phyloP scores from a whole-genome alignment of 257 asterid genomes.

The Henckelia pumila region DNA sequence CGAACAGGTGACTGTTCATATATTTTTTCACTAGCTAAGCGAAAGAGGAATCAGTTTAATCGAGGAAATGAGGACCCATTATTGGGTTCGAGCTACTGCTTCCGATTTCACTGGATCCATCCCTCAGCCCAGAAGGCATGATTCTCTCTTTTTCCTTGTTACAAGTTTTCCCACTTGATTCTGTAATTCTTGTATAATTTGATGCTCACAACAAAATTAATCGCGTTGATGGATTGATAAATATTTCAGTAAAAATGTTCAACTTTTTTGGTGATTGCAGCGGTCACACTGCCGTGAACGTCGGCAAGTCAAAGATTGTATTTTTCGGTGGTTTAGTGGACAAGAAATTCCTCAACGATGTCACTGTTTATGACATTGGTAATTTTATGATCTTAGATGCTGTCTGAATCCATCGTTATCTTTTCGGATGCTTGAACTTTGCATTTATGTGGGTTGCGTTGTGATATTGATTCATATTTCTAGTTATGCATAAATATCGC shows the following conservation, averaged over 20 bases:
- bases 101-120: constrained; percentile 73
- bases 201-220: background rate
- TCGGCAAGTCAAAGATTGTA: constrained; percentile 85
- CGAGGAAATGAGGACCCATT: constrained; percentile 59
- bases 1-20: too few relatives aligned
- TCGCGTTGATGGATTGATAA: background rate
- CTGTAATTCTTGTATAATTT: background rate
- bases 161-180: background rate
- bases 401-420: background rate
- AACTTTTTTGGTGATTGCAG: constrained; percentile 38
- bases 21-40: background rate
- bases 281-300: constrained; percentile 87
- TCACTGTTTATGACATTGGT: constrained; percentile 84
- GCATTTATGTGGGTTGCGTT: background rate
- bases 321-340: constrained; percentile 84
- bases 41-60: too few relatives aligned
- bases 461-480: background rate
- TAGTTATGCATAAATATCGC: background rate
- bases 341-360: constrained; percentile 75
- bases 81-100: constrained; percentile 85
- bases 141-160: background rate
- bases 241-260: background rate
- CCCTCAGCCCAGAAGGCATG: constrained; percentile 82
- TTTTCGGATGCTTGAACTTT: background rate
- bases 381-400: constrained; percentile 5